Conservation (phyloP, 495 filamentous ascomycete genomes). For the Evernia prunastri region DNA sequence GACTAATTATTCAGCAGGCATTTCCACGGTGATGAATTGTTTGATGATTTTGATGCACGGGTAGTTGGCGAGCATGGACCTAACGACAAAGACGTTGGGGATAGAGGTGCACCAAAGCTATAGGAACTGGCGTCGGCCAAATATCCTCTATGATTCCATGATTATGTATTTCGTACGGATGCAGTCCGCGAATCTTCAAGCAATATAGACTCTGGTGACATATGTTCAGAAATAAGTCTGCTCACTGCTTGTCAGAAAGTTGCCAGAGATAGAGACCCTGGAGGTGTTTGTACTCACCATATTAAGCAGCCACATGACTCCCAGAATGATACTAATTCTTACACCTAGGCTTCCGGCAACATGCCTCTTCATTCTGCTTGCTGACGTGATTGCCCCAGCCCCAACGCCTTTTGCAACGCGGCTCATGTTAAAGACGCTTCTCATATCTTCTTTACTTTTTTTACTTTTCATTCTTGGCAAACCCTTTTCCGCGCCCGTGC, state of each 20-base stretch:
- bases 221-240: not conserved
- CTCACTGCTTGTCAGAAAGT: not conserved
- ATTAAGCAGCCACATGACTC: constrained; percentile 26
- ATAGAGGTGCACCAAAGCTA: constrained; percentile 3
- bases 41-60: constrained; percentile 27
- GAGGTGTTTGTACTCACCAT: constrained; percentile 14
- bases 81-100: not conserved
- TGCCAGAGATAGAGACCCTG: not conserved
- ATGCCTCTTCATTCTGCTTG: not conserved
- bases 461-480: constrained; percentile 12
- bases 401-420: not conserved
- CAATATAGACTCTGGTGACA: not conserved
- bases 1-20: constrained; percentile 42
- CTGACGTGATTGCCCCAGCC: not conserved
- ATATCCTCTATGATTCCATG: not conserved
- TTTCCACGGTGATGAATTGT: constrained; percentile 70
- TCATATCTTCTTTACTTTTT: constrained; percentile 16
- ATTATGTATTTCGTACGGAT: no score
- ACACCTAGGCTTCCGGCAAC: constrained; percentile 12
- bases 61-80: not conserved
- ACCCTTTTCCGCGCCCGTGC: not conserved
- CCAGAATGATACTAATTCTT: constrained; percentile 16
- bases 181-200: not conserved
- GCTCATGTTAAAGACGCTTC: not conserved
- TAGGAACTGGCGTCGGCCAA: not conserved